A percentile compares a stretch with the other conserved stretches of the same genome.
Conservation (phyloP, 2,329 filamentous ascomycete species). For the Ustulina deusta region DNA sequence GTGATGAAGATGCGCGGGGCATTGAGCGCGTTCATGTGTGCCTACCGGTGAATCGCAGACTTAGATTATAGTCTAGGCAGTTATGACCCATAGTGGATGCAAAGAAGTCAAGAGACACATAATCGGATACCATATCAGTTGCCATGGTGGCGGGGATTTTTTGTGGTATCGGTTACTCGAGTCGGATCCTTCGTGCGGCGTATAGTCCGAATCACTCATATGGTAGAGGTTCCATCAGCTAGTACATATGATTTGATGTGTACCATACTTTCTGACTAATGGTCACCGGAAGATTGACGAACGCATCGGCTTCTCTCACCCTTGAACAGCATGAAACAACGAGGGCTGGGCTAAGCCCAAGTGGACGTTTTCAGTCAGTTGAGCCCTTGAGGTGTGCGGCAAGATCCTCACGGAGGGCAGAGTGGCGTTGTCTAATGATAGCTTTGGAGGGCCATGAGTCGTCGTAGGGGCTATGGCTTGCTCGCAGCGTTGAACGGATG, state of each 20-base stretch:
- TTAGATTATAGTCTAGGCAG: background rate
- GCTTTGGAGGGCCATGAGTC: background rate
- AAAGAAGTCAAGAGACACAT: background rate
- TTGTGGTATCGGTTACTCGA: background rate
- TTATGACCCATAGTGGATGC: background rate
- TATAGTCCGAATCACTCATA: background rate
- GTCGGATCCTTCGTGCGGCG: background rate
- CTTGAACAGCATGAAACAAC: background rate
- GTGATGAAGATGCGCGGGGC: background rate
- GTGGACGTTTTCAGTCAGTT: too few species aligned
- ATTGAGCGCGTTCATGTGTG: background rate
- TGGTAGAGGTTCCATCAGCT: background rate
- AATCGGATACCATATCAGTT: background rate
- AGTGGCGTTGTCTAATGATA: background rate
- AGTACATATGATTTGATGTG: background rate
- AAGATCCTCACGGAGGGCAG: background rate
- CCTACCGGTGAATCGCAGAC: background rate
- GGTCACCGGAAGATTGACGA: too few species aligned
- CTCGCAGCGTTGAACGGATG: background rate
- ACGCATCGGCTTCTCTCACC: background rate
- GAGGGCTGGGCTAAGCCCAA: background rate
- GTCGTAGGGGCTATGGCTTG: background rate
- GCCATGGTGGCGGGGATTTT: background rate
- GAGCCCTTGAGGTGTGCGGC: background rate
- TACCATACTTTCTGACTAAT: background rate